Conservation (phyloP, 768 basidiomycete species). For the Russula vinacea region DNA sequence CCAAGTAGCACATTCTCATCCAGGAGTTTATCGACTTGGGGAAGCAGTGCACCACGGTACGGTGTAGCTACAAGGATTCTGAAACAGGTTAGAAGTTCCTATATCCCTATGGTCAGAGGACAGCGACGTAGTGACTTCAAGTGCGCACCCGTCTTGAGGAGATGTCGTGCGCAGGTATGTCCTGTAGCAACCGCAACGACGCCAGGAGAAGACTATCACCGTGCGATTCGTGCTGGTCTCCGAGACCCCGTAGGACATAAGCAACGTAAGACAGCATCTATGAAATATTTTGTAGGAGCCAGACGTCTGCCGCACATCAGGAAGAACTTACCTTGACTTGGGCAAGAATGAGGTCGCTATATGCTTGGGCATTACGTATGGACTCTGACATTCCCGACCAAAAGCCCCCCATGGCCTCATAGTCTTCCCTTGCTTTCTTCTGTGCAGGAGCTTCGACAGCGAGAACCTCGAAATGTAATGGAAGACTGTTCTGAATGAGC, state of each 20-base stretch:
- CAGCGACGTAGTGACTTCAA: not conserved
- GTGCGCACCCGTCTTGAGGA: constrained; percentile 68
- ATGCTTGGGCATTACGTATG: constrained; percentile 69
- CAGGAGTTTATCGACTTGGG: constrained; percentile 83
- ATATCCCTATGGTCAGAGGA: constrained; percentile 19
- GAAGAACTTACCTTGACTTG: constrained; percentile 76
- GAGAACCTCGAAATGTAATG: constrained; percentile 76
- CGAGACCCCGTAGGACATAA: constrained; percentile 73
- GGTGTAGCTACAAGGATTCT: constrained; percentile 82
- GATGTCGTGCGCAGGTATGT: constrained; percentile 85
- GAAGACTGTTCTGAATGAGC: constrained; percentile 65
- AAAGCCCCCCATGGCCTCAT: constrained; percentile 74
- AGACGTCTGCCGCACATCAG: not conserved
- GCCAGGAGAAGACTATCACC: constrained; percentile 77
- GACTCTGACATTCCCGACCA: constrained; percentile 81
- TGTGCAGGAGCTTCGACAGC: constrained; percentile 80
- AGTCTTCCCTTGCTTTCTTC: constrained; percentile 68
- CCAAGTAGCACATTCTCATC: constrained; percentile 90
- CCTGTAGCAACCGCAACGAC: constrained; percentile 84
- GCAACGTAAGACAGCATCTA: constrained; percentile 91
- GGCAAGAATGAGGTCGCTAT: constrained; percentile 78
- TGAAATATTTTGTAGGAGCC: not conserved
- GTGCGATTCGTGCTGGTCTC: constrained; percentile 65
- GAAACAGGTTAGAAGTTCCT: constrained; percentile 92
- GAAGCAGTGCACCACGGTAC: constrained; percentile 72